Percentiles rank a stretch among this genome's conserved stretches.
phyloP scores from a whole-genome alignment of 2,329 filamentous ascomycete genomes.

The Colletotrichum sp. region DNA sequence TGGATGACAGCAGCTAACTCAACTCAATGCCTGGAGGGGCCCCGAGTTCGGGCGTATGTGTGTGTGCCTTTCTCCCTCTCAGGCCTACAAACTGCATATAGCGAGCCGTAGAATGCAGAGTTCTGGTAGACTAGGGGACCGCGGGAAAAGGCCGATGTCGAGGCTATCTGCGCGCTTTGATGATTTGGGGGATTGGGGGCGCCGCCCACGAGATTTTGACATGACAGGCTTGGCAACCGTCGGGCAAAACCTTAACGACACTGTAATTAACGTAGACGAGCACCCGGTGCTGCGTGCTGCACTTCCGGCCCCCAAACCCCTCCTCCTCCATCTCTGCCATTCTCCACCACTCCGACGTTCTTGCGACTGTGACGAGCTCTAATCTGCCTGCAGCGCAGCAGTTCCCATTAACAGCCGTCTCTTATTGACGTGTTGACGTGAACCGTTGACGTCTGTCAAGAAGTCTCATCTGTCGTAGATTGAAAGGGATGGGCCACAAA shows the following conservation, averaged over 20 bases:
- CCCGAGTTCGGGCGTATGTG: neutral
- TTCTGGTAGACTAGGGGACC: neutral
- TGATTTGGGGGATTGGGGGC: neutral
- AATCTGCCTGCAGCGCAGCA: neutral
- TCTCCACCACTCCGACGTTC: slow-evolving; percentile 8
- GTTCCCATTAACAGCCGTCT: neutral
- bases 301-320: neutral
- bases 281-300: neutral
- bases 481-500: neutral
- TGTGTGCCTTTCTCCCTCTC: neutral
- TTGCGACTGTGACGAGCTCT: neutral
- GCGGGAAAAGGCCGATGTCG: neutral
- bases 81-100: neutral
- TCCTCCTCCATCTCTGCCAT: neutral
- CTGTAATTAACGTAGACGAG: neutral
- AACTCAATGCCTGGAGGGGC: neutral
- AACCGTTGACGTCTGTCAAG: neutral
- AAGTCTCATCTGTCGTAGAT: neutral
- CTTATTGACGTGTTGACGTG: neutral
- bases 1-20: neutral
- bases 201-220: slow-evolving; percentile 1
- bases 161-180: neutral
- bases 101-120: neutral
- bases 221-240: slow-evolving; percentile 5
- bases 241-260: slow-evolving; percentile 3